Conservation (phyloP, 495 filamentous ascomycete genomes). For the Achaetomiella virescens region DNA sequence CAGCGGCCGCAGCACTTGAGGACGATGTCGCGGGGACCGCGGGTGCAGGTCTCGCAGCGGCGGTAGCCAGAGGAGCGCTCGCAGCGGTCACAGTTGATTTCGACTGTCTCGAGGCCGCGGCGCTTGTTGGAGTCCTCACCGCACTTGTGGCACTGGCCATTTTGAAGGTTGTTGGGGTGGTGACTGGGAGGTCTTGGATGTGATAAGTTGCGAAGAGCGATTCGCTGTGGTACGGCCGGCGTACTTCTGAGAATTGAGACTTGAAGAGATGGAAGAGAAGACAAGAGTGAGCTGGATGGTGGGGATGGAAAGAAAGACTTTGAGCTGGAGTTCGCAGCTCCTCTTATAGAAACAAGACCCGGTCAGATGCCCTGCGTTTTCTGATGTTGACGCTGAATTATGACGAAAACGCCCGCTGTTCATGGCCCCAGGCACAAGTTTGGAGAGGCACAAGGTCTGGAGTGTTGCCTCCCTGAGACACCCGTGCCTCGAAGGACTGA, state of each 20-base stretch:
- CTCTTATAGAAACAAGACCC: not conserved
- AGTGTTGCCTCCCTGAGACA: not conserved
- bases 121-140: not conserved
- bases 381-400: not conserved
- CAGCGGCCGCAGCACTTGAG: not conserved
- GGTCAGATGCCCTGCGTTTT: no score
- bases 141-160: not conserved
- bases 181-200: not conserved
- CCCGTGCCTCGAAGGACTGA: not conserved
- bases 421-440: not conserved
- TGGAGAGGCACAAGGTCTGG: not conserved
- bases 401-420: not conserved
- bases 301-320: not conserved
- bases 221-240: not conserved
- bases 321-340: not conserved
- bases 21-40: not conserved
- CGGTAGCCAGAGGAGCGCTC: not conserved
- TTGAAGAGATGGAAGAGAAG: no score
- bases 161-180: not conserved
- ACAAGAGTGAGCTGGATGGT: not conserved
- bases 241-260: not conserved
- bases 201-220: not conserved
- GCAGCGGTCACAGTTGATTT: not conserved
- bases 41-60: not conserved
- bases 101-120: not conserved